Base-by-base conservation (phyloP, 768 basidiomycete genomes). In the Leccinum pellstonianum region DNA sequence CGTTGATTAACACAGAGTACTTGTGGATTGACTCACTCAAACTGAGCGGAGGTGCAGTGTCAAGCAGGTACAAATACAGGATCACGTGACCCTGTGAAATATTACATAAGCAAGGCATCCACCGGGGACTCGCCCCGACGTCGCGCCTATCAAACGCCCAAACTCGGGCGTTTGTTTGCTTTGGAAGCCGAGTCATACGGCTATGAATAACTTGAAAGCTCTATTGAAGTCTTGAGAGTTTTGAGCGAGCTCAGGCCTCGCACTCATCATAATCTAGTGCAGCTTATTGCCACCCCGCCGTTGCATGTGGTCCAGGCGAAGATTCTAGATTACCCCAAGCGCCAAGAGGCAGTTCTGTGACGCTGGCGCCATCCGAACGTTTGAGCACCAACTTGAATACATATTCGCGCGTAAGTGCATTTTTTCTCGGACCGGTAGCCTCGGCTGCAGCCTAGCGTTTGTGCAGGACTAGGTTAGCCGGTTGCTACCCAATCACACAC, bases 31-130 rank as follows among this genome's bases (percentile, higher is more conserved):
- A 52, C 4, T 27, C 33, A 29, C 25, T 48, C 59, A 35, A 62
- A n/a, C n/a, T 53, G 29, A 43, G 8, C 19, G 8, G 51, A 64
- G 60, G 63, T 51, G 38, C 15, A 12, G 35, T 25, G 25, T 23
- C 59, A 71, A 71, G 70, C n/a, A 68, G 29, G 35, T 3, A 53
- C 63, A 71, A 71, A 68, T 9, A 64, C 7, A 9, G 7, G 1
- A 19, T 21, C 33, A 19, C 11, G 12, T 35, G 27, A 41, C 33
- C 33, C 33, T 1, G 5, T 1, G 33, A 33, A 33, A 33, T 5
- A 5, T 35, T 35, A 35, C 12, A 35, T 35, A 35, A 35, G 10
- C 31, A 11, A 31, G 29, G 29, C 29, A 31, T 31, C 29, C 29
- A 29, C 29, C 8, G 29, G 29, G 29, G 10, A 10, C 9, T 10